Base-by-base conservation (phyloP, 306 rosid species). In the Clitoria ternatea region DNA sequence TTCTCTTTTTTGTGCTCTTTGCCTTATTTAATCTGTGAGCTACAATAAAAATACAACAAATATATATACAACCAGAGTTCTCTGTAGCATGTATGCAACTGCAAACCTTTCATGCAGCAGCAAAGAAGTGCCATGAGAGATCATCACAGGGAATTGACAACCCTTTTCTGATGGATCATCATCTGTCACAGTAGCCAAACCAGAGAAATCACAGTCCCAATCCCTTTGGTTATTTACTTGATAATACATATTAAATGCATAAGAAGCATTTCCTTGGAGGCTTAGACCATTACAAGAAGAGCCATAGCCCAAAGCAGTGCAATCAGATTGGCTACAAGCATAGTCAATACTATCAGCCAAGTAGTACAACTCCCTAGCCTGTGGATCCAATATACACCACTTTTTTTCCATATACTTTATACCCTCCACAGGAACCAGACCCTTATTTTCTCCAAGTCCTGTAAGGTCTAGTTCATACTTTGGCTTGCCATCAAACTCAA, bases 401-500 rank as follows among this genome's bases (percentile, higher is more conserved):
- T 77, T 76, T 32, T 74, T 89, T 2, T 18, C 69, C 87, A 89
- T 32, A 26, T 91, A 91, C 39, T 53, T 75, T n/a, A 91, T 83
- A 23, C 82, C 97, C n/a, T 87, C 85, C 15, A 80, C 97, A 26
- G 98, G 69, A 18, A 62, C 79, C 3, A 94, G 23, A 19, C 91
- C 91, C 47, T 78, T 85, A 3, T 78, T 42, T 54, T 65, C 49
- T 20, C 15, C 17, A 1, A 19, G 35, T 26, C 97, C 95, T 1
- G 69, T 33, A 6, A 94, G 79, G 61, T 94, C 96, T 8, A 94
- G 39, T 36, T 83, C 91, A 55, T 90, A 94, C 43, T 94, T 94
- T 24, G 98, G 97, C 70, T 91, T 91, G 14, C 97, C 98, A 73
- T 94, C 98, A 67, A 76, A 94, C 84, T 91, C 96, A 10, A 86